Evolutionary conservation across 345 rosid species (phyloP).

Genomic region (Citrus maxima): DNA sequence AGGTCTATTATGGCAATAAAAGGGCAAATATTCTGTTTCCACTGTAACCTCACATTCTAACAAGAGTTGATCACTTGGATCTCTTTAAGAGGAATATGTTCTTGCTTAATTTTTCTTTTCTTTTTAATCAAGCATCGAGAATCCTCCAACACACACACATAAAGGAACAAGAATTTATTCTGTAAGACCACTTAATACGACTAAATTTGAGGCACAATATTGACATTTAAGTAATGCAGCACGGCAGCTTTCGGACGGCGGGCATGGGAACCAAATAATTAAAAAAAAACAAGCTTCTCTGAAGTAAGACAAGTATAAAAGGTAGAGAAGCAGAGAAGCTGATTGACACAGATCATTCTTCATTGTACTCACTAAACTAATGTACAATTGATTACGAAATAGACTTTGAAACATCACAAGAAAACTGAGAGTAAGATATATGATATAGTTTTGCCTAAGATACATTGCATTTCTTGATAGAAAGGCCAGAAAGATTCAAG

Average conservation of each 20-base stretch:
- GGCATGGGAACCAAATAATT: not conserved
- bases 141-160: not conserved
- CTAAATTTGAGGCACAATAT: not conserved
- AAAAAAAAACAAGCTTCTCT: not conserved
- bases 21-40: not conserved
- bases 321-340: not conserved
- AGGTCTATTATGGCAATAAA: not conserved
- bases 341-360: not conserved
- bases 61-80: not conserved
- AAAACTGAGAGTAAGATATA: not conserved
- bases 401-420: too few species aligned
- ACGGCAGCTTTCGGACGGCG: not conserved
- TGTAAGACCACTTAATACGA: not conserved
- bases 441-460: not conserved
- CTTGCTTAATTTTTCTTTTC: not conserved
- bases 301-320: not conserved
- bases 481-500: not conserved
- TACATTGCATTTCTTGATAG: not conserved
- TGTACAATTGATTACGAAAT: not conserved
- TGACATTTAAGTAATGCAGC: not conserved
- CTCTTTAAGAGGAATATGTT: not conserved
- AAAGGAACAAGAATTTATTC: constrained; percentile 1
- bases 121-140: not conserved
- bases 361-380: not conserved
- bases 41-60: not conserved